Conservation (phyloP, 2,329 filamentous ascomycete genomes). For the Albophoma yamanashiensis region DNA sequence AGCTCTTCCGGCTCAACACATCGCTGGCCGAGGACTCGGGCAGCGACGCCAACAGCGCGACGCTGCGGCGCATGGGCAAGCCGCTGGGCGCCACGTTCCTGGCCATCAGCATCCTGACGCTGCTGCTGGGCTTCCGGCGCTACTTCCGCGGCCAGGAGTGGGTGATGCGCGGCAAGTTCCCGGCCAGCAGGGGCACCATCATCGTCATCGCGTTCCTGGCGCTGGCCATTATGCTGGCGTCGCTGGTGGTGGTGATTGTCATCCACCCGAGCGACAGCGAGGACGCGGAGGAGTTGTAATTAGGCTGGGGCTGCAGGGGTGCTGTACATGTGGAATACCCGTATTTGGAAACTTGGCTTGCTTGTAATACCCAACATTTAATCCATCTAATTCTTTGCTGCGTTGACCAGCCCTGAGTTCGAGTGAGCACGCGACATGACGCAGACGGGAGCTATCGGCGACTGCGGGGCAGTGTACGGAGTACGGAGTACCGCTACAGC, state of each 20-base stretch:
- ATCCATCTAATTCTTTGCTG: not conserved
- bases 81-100: constrained; percentile 70
- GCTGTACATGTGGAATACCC: not conserved
- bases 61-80: constrained; percentile 55
- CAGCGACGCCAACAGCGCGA: constrained; percentile 24
- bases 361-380: not conserved
- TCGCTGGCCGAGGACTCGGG: constrained; percentile 30
- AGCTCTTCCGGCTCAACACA: constrained; percentile 75
- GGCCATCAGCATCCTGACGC: constrained; percentile 61
- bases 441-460: not conserved
- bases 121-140: constrained; percentile 67
- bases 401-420: not conserved
- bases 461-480: not conserved
- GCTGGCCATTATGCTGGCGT: constrained; percentile 49
- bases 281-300: not conserved
- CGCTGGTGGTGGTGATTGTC: constrained; percentile 47
- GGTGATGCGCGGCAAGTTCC: constrained; percentile 71
- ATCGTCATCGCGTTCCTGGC: constrained; percentile 58
- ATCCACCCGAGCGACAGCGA: constrained; percentile 29
- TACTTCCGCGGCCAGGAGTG: constrained; percentile 73
- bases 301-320: not conserved
- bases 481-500: no score
- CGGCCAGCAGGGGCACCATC: constrained; percentile 66
- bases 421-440: not conserved
- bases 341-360: not conserved